Evolutionary conservation across 176 grass and related monocot genomes (phyloP), one percentile per base, ranked within the genome.

Genomic region (Eleusine indica): DNA sequence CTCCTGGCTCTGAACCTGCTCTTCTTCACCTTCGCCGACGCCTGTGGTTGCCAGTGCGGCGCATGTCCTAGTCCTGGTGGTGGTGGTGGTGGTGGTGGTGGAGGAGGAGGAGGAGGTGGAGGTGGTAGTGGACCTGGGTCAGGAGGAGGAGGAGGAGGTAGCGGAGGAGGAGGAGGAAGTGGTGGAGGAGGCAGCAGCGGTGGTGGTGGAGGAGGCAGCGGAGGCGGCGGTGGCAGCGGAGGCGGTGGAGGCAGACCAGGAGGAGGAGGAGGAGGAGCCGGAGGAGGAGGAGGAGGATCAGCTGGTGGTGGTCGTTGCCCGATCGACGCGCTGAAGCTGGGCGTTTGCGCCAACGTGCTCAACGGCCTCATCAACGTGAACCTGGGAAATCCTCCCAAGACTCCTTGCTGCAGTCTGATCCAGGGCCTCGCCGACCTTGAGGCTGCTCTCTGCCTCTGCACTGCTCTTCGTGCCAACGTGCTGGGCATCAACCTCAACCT

Each of bases 361-460:
- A 89, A 56, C 66, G 92, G 92, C 12, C 85, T 97, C 63, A 86
- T 97, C 40, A 97, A 97, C 71, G 29, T 87, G 16, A 73, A 57
- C 71, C 85, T 97, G n/a, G 94, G 94, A 4, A 86, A 72, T 30
- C 91, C 94, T 66, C 91, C 94, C 0, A 47, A 66, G 80, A 29
- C 82, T 63, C 94, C 94, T 1, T 97, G 94, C 75, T 97, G 94
- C 89, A 60, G 68, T 2, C 85, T 97, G 12, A 84, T 97, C 66
- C 87, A 94, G 87, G 91, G 91, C 0, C 85, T 97, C 9, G 81
- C 89, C 3, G 94, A 97, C 84, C 91, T 97, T 2, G 91, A 97
- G 83, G 94, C 85, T 5, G 94, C 94, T 0, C 75, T 88, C 8
- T 97, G 94, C 75, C 87, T 97, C 0, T 97, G 94, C 89, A 97